Evolutionary conservation across 441 rosid genomes (phyloP).

Genomic region (Arabidopsis hybrid): DNA sequence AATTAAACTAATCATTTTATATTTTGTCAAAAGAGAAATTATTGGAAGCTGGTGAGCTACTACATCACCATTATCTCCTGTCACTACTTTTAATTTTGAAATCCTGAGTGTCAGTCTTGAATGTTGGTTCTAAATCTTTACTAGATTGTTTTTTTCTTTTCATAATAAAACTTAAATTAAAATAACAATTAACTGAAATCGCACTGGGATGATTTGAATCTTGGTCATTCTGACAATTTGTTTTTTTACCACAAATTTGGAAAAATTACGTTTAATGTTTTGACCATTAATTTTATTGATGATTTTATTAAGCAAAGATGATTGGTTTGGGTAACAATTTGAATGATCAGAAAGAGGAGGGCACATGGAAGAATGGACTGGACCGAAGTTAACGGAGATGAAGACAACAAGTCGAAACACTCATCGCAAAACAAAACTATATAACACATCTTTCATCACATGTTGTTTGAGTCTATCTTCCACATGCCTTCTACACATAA

Average conservation of each 20-base stretch:
- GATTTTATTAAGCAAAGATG: not conserved
- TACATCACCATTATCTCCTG: conserved; percentile 35
- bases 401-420: too few relatives aligned
- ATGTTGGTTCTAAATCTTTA: conserved; percentile 24
- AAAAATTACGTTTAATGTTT: too few relatives aligned
- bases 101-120: conserved; percentile 20
- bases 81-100: conserved; percentile 23
- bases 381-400: conserved; percentile 32
- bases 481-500: conserved; percentile 34
- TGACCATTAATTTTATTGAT: not conserved
- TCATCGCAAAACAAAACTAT: too few relatives aligned
- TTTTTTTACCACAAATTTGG: too few relatives aligned
- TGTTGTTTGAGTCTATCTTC: conserved; percentile 30
- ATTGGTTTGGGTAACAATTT: conserved; percentile 22
- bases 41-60: conserved; percentile 30
- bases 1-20: conserved; percentile 29
- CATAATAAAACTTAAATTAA: too few relatives aligned
- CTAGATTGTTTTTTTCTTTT: not conserved
- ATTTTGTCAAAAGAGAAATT: conserved; percentile 37
- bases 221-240: too few relatives aligned
- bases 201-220: too few relatives aligned
- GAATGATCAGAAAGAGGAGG: conserved; percentile 21
- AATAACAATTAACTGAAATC: too few relatives aligned
- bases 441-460: conserved; percentile 3
- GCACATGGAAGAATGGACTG: conserved; percentile 32